phyloP scores from a whole-genome alignment of 208 protist genomes.

The Acanthamoeba rhysodes region DNA sequence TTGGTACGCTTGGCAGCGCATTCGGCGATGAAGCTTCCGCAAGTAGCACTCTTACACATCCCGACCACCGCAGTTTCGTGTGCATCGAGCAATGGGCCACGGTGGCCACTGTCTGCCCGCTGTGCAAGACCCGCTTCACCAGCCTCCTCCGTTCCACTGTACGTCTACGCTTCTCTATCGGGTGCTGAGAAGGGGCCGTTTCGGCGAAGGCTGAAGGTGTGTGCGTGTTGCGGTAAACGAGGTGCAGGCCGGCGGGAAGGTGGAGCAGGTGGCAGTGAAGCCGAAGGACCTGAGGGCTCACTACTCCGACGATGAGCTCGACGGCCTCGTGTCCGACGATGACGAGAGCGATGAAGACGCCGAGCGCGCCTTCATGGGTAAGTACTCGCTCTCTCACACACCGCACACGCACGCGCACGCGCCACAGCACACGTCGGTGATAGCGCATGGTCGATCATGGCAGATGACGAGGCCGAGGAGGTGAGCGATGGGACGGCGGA shows the following conservation, averaged over 20 bases:
- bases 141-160: not conserved
- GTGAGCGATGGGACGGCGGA: not conserved
- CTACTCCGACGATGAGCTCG: not conserved
- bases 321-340: not conserved
- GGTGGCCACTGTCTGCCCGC: not conserved
- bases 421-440: not conserved
- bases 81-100: constrained; percentile 28
- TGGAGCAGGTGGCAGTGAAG: not conserved
- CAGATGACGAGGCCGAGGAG: constrained; percentile 23
- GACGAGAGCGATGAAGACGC: not conserved
- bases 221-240: not conserved
- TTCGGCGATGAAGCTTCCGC: not conserved
- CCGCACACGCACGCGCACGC: not conserved
- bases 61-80: not conserved
- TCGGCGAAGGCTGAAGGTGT: not conserved
- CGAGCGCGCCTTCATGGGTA: not conserved
- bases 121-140: constrained; percentile 51
- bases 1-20: not conserved
- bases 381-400: not conserved
- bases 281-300: not conserved
- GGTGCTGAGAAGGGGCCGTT: not conserved
- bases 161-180: not conserved
- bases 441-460: not conserved
- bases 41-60: not conserved
- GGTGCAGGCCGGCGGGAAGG: not conserved